These are phyloP conservation scores for Mycena pura DNA, from an alignment of 768 basidiomycete species.

Conservation along the genomic window DNA sequence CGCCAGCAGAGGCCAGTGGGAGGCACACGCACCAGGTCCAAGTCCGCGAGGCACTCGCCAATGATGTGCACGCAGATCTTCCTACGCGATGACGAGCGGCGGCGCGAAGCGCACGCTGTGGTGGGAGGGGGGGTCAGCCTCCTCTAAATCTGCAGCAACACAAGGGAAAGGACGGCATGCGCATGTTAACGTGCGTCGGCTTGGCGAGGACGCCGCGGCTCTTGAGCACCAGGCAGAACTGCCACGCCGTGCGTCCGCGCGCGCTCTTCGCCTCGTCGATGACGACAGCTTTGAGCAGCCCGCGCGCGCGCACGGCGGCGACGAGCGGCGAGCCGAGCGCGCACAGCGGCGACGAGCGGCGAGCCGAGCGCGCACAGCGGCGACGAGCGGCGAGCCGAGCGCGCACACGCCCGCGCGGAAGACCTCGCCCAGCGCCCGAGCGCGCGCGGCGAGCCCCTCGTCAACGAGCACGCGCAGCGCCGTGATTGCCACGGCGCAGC, in stretches of 20 bases:
- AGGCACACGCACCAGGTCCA: constrained; percentile 68
- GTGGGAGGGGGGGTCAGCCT: not conserved
- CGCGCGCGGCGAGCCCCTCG: constrained; percentile 85
- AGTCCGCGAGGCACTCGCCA: constrained; percentile 75
- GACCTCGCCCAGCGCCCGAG: constrained; percentile 75
- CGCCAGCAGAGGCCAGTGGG: not conserved
- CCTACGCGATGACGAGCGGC: constrained; percentile 92
- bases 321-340: constrained; percentile 75
- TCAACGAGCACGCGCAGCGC: constrained; percentile 91
- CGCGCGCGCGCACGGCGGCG: constrained; percentile 81
- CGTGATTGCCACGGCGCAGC: constrained; percentile 94
- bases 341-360: constrained; percentile 72
- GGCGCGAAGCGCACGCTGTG: constrained; percentile 95
- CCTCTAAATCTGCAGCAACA: not conserved
- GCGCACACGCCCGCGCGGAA: constrained; percentile 74
- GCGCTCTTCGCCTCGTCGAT: constrained; percentile 83
- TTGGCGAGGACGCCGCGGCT: constrained; percentile 92
- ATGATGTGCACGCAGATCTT: constrained; percentile 82
- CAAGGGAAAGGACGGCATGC: constrained; percentile 37
- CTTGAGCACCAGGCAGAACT: constrained; percentile 92
- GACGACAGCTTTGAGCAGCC: constrained; percentile 91
- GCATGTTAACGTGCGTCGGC: constrained; percentile 96
- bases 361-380: constrained; percentile 81
- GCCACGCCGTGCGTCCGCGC: constrained; percentile 91
- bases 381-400: constrained; percentile 74